Base-by-base conservation (phyloP, 2,329 filamentous ascomycete species). In the Didymella glomerata region DNA sequence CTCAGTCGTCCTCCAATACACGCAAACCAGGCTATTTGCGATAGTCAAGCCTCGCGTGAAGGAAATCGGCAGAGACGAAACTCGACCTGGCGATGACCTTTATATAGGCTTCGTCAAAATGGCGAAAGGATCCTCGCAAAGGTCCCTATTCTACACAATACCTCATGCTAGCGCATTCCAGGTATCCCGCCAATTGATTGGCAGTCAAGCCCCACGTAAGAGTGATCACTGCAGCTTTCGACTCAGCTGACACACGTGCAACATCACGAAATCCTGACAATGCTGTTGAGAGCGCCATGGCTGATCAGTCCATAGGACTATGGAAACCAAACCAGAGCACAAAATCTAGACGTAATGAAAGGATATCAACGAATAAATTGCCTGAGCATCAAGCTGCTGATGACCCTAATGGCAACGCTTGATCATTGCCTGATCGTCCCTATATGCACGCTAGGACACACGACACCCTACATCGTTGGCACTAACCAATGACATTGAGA, bases 401-500 rank as follows among this genome's bases (percentile, higher is more conserved):
- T 11, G 16, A 24, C 18, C 38, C 1, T 4, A 41, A 2, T 5
- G 38, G 20, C 10, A 22, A 14, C 9, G 38, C 38, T 24, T 24
- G 38, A 22, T 10, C 20, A 41, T 24, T 24, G 30, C 44, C n/a
- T 40, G 22, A 42, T 41, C 28, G 34, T n/a, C 54, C 40, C 41
- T 34, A 27, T 25, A 44, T 53, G 54, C 34, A 48, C 25, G 34
- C 28, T 13, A 18, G n/a, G 38, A 28, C 30, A 44, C 36, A 36
- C 36, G 22, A 42, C 28, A 49, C 55, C 49, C 55, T 48, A 42
- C 49, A 40, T 48, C 46, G 27, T 7, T n/a, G 5, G 3, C 18
- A 16, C 16, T 11, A 32, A 27, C 49, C 14, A 58, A 58, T 58
- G 10, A 46, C 6, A 16, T 30, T 30, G 38, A 48, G 38, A 48